Base-by-base conservation (phyloP, 164 flowering plant genomes). In the Stephania cephalantha region DNA sequence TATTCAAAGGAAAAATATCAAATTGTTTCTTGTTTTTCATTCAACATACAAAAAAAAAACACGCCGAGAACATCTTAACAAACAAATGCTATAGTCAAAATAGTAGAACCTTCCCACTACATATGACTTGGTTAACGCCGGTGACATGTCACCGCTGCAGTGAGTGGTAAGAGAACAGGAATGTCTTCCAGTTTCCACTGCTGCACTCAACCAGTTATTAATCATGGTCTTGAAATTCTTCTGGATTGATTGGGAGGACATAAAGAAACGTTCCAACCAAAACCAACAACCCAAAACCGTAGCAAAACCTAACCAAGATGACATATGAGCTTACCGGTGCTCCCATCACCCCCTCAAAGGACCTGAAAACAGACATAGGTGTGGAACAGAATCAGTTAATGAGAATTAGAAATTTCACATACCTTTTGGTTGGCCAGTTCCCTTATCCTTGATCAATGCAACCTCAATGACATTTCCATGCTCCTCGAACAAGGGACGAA, bases 361-460 rank as follows among this genome's bases (percentile, higher is more conserved):
- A 87, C 93, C 96, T 89, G 94, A 89, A 90, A 89, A 81, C 78
- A 87, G 82, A 86, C 74, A 82, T 48, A 52, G 74, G 68, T 74
- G 79, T 35, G 73, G 73, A 87, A 76, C 67, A 81, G 78, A 85
- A 78, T 64, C 10, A 78, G 29, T 44, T 75, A 29, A 58, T 35
- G 45, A 77, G 83, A 74, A 61, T 69, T 74, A 78, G 69, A 48
- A 79, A 31, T 55, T 64, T 31, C 25, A 82, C 89, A 82, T 87
- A 92, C 99, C 98, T 91, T 89, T 95, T 72, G 91, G 99, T 75
- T 87, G 98, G 52, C 99, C 99, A 13, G 99, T 91, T 84, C 87
- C 88, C 86, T 87, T 94, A 79, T 94, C 99, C 83, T 86, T 94
- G 74, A 96, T 90, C 77, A 96, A 76, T 67, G 98, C 97, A 81